Base-by-base conservation (phyloP, 2,329 filamentous ascomycete genomes). In the Ceratocystis cubensis region DNA sequence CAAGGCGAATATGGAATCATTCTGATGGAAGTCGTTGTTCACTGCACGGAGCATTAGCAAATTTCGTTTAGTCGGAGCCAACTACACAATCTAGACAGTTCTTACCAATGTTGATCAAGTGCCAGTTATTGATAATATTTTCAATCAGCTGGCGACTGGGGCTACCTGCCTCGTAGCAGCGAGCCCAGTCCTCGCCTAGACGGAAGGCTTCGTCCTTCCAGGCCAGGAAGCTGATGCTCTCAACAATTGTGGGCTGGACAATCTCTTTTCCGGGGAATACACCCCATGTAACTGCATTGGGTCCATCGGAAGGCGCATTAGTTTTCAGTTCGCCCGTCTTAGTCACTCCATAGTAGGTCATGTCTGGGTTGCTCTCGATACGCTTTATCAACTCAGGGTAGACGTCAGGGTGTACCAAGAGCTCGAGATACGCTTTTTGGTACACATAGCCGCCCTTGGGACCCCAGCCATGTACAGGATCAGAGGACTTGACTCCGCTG, bases 181-280 rank as follows among this genome's bases (percentile, higher is more conserved):
- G 89, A 25, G 90, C 89, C 94, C 94, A 99, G 73, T 99, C 92
- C 67, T 88, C 83, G 65, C 94, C 94, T 8, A 99, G 82, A 69
- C 89, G 85, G 80, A 91, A 99, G 17, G 96, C 95, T 77, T 99
- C 94, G 71, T 99, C 94, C 77, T 96, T 96, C 94, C 94, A 99
- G 1, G 94, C 94, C 65, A 99, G 80, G 82, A 99, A 99, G 75
- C 90, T 96, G 75, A 99, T 88, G 20, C 90, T 95, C 78, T 99
- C 94, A 64, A 99, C 94, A 72, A 99, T 96, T n/a, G 94, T 99
- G 15, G 94, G 94, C 76, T 99, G 94, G n/a, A 99, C 92, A 73
- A 99, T 96, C 76, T 99, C 94, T 75, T 97, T 96, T 67, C 94
- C 94, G 0, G 94, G 93, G 79, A 97, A 99, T 44, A 99, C 95